phyloP scores from a whole-genome alignment of 2,329 filamentous ascomycete species.

The Trichothecium roseum region DNA sequence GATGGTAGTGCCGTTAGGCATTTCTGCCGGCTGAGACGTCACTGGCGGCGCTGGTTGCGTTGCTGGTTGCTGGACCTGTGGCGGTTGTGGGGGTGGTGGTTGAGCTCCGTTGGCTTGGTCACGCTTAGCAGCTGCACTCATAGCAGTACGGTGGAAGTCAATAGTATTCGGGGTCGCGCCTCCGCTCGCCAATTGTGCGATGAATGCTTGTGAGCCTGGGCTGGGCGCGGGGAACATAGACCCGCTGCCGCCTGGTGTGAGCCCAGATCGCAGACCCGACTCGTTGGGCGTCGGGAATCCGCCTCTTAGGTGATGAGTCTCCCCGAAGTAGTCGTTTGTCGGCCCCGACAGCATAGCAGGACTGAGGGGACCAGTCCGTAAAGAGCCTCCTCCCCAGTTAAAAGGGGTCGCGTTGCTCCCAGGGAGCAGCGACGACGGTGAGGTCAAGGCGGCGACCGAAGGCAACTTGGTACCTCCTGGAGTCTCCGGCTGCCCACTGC shows the following conservation, averaged over 20 bases:
- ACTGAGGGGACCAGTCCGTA: conserved; percentile 86
- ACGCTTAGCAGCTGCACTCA: conserved; percentile 63
- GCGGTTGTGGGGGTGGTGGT: conserved; percentile 15
- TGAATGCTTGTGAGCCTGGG: conserved; percentile 75
- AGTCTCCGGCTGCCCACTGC: conserved; percentile 57
- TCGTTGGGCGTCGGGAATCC: conserved; percentile 95
- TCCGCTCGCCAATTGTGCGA: conserved; percentile 67
- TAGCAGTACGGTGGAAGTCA: conserved; percentile 88
- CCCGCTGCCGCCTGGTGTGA: conserved; percentile 89
- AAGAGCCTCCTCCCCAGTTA: conserved; percentile 72
- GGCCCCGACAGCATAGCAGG: conserved; percentile 95
- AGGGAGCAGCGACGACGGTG: conserved; percentile 70
- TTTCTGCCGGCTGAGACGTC: conserved; percentile 47
- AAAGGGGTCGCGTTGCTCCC: conserved; percentile 64
- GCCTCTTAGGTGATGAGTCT: conserved; percentile 66
- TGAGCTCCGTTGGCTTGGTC: conserved; percentile 32
- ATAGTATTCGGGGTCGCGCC: conserved; percentile 81
- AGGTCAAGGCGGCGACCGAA: conserved; percentile 82
- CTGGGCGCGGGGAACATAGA: conserved; percentile 95
- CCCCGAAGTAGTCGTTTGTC: conserved; percentile 76
- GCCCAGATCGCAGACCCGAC: conserved; percentile 78
- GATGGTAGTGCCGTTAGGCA: conserved; percentile 26
- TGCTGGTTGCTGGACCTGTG: conserved; percentile 13
- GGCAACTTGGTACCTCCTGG: conserved; percentile 77
- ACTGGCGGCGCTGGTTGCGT: conserved; percentile 14